These are phyloP conservation scores for Hemisphaericaspora xylofermentans DNA, from an alignment of 1,139 yeast genomes.

Conservation along the genomic window DNA sequence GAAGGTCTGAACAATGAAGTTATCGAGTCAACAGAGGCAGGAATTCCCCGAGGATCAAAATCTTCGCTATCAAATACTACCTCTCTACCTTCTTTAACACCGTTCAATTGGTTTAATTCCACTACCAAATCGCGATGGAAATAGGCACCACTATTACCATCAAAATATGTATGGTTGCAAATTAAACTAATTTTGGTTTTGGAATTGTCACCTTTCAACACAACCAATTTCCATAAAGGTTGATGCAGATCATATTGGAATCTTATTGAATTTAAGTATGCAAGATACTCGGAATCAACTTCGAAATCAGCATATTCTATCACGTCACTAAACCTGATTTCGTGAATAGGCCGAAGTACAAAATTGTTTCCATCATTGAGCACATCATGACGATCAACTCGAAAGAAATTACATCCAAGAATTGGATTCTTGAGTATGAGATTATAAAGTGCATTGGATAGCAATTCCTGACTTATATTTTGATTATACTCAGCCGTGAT, in stretches of 20 bases:
- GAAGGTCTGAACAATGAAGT: constrained; percentile 14
- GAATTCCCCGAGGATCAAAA: constrained; percentile 4
- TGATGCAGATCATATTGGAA: constrained; percentile 16
- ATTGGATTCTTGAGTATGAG: constrained; percentile 24
- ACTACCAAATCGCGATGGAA: constrained; percentile 32
- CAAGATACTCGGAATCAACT: constrained; percentile 18
- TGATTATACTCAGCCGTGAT: constrained; percentile 26
- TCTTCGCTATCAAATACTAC: constrained; percentile 6
- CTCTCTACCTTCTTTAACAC: constrained; percentile 4
- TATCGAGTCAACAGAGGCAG: constrained; percentile 6
- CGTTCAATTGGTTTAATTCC: constrained; percentile 7
- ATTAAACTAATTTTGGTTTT: constrained; percentile 23
- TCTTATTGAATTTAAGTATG: constrained; percentile 16
- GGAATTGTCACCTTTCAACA: constrained; percentile 19
- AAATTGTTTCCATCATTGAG: constrained; percentile 16
- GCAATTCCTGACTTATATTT: constrained; percentile 15
- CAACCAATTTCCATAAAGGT: constrained; percentile 33
- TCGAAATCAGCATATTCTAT: constrained; percentile 18
- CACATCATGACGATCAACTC: constrained; percentile 12
- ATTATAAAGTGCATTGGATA: constrained; percentile 27
- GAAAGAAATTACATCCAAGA: constrained; percentile 22
- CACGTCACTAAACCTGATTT: constrained; percentile 26
- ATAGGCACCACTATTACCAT: constrained; percentile 33
- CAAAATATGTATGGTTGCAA: constrained; percentile 35
- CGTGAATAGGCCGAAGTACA: constrained; percentile 19